Conservation (phyloP, 768 basidiomycete genomes). For the Suillus placidus region DNA sequence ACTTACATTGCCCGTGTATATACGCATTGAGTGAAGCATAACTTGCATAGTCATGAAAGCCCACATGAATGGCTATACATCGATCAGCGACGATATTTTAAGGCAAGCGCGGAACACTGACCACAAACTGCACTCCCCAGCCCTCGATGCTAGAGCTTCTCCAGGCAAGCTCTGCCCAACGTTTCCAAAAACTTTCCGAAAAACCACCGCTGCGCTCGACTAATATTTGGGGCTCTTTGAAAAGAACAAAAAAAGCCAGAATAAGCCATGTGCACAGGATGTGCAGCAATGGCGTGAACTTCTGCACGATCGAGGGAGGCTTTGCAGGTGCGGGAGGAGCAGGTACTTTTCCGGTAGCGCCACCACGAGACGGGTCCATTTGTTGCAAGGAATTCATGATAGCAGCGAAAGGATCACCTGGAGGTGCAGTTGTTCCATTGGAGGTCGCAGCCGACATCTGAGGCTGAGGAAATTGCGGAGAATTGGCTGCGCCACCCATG, state of each 20-base stretch:
- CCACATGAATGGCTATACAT: conserved; percentile 76
- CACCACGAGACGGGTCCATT: conserved; percentile 29
- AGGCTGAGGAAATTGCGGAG: conserved; percentile 25
- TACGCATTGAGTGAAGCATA: conserved; percentile 68
- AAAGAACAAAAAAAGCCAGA: conserved; percentile 68
- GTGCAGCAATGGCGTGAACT: conserved; percentile 67
- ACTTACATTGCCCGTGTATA: conserved; percentile 71
- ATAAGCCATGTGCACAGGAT: conserved; percentile 64
- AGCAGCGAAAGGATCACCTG: conserved; percentile 50
- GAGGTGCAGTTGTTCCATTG: conserved; percentile 24
- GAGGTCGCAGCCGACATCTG: conserved; percentile 1
- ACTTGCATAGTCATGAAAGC: conserved; percentile 75
- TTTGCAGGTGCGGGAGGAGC: conserved; percentile 23
- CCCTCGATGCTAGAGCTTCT: conserved; percentile 37
- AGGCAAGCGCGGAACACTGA: conserved; percentile 38
- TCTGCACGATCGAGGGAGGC: conserved; percentile 54
- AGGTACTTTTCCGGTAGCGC: conserved; percentile 31
- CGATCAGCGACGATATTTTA: conserved; percentile 14
- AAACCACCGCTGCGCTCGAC: conserved; percentile 38
- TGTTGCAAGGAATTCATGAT: conserved; percentile 38
- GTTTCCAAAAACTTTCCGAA: conserved; percentile 48
- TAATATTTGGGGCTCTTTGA: conserved; percentile 60
- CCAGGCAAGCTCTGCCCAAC: conserved; percentile 63
- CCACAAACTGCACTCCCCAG: conserved; percentile 60
- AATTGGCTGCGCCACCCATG: conserved; percentile 42